Percentiles rank a stretch among this genome's conserved stretches.
These are phyloP conservation scores for Crithidia fasciculata DNA, from an alignment of 208 protist species.

Conservation along the genomic window DNA sequence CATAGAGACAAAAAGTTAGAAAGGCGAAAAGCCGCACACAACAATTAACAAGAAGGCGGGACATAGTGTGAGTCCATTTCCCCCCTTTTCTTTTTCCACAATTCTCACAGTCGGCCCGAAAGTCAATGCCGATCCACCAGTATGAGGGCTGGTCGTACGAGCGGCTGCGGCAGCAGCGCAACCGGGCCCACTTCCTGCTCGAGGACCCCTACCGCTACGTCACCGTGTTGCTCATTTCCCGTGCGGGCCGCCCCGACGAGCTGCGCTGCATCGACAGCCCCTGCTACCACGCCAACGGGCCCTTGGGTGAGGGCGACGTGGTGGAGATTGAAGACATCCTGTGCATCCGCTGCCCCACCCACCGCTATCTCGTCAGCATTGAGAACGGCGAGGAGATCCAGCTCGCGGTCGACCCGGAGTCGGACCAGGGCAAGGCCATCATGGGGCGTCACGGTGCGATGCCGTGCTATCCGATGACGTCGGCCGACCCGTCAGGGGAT, in stretches of 20 bases:
- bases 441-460: conserved; percentile 32
- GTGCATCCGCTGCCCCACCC: conserved; percentile 86
- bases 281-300: conserved; percentile 85
- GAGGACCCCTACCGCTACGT: conserved; percentile 84
- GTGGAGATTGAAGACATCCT: conserved; percentile 86
- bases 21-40: too few species aligned
- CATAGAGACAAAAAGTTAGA: too few species aligned
- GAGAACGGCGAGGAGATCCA: conserved; percentile 76
- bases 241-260: conserved; percentile 19
- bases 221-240: conserved; percentile 69
- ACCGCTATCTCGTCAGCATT: conserved; percentile 79
- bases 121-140: conserved; percentile 51
- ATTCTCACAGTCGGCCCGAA: too few species aligned
- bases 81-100: background rate
- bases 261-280: conserved; percentile 85
- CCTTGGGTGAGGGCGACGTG: conserved; percentile 81
- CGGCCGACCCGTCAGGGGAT: conserved; percentile 10
- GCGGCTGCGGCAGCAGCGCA: conserved; percentile 63
- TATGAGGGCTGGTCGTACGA: conserved; percentile 88
- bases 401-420: conserved; percentile 33
- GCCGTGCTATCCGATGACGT: conserved; percentile 30
- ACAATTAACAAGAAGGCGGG: too few species aligned
- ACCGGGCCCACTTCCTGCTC: conserved; percentile 84
- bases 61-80: background rate
- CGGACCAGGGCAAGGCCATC: conserved; percentile 24